phyloP scores from a whole-genome alignment of 768 basidiomycete species.

The Gautieria morchelliformis region DNA sequence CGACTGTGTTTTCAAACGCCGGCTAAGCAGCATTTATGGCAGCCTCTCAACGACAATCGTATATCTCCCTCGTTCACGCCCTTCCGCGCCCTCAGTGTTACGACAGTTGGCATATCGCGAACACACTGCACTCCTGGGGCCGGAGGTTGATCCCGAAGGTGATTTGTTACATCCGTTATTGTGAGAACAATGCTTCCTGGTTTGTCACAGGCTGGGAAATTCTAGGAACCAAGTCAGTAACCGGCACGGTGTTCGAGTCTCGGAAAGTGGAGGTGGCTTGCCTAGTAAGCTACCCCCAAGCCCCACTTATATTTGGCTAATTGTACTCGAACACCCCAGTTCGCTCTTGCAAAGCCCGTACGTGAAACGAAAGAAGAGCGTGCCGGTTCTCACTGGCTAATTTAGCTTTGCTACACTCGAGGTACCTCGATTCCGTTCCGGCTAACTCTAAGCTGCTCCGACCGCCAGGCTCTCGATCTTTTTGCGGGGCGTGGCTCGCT shows the following conservation, averaged over 20 bases:
- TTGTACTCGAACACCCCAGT: not conserved
- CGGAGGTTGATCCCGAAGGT: conserved; percentile 31
- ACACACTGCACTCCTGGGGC: conserved; percentile 24
- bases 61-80: conserved; percentile 24
- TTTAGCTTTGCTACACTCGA: conserved; percentile 39
- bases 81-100: conserved; percentile 27
- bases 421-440: conserved; percentile 42
- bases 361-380: not conserved
- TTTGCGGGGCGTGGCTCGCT: conserved; percentile 33
- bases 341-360: not conserved
- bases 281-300: conserved; percentile 18
- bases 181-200: not conserved
- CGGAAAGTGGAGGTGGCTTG: conserved; percentile 21
- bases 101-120: conserved; percentile 28
- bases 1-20: not conserved
- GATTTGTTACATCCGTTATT: conserved; percentile 13
- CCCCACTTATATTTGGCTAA: not conserved
- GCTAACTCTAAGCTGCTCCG: conserved; percentile 34
- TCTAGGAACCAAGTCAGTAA: conserved; percentile 12
- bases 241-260: conserved; percentile 27
- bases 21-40: not conserved
- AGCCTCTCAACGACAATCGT: conserved; percentile 26
- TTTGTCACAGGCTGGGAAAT: conserved; percentile 1
- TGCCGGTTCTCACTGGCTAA: conserved; percentile 5
- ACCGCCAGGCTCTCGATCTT: conserved; percentile 41